Percentiles rank a stretch among this genome's conserved stretches.
Evolutionary conservation across 1,284 basidiomycete genomes (phyloP).

Genomic region (Irpex sp.): DNA sequence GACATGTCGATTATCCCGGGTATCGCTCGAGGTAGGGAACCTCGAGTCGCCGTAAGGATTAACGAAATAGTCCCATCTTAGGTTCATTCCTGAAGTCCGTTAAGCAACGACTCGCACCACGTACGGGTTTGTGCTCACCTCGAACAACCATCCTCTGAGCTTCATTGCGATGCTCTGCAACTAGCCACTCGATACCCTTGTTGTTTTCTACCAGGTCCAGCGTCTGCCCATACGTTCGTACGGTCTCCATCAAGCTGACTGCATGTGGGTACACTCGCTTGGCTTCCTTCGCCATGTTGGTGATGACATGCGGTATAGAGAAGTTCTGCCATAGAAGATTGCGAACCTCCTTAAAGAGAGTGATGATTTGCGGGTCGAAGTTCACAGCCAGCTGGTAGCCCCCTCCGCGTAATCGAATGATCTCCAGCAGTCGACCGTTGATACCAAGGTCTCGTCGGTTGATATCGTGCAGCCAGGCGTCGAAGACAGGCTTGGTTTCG

Average conservation of each 20-base stretch:
- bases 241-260: conserved; percentile 97
- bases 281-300: conserved; percentile 96
- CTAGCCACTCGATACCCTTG: conserved; percentile 88
- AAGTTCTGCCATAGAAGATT: conserved; percentile 96
- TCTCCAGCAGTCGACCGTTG: conserved; percentile 94
- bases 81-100: conserved; percentile 68
- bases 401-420: conserved; percentile 78
- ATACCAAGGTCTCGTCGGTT: conserved; percentile 90
- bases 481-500: conserved; percentile 90
- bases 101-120: neutral
- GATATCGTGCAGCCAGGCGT: conserved; percentile 96
- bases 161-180: conserved; percentile 90
- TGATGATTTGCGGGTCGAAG: conserved; percentile 97
- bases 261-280: conserved; percentile 98
- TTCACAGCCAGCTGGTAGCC: conserved; percentile 91
- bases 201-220: conserved; percentile 86
- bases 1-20: conserved; percentile 85
- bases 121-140: conserved; percentile 44
- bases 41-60: conserved; percentile 85
- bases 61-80: conserved; percentile 96
- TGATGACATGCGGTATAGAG: conserved; percentile 91
- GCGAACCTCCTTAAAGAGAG: conserved; percentile 96
- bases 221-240: conserved; percentile 94
- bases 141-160: conserved; percentile 87
- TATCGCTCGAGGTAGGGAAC: conserved; percentile 68